Evolutionary conservation across 2,329 filamentous ascomycete genomes (phyloP), one percentile per base, ranked within the genome.

Genomic region (Curvularia lunata): DNA sequence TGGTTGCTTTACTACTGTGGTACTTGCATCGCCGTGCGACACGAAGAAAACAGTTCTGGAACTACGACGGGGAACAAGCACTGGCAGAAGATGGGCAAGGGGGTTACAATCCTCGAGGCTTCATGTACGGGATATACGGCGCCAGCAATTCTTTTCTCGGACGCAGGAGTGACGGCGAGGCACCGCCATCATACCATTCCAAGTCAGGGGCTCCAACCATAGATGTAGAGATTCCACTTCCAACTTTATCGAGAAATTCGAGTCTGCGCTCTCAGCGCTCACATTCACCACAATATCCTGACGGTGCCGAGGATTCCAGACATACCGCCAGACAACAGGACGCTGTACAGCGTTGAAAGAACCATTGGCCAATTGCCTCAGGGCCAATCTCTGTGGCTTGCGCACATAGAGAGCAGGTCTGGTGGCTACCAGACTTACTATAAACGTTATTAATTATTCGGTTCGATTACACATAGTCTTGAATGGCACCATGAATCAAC

Each of bases 171-270:
- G 87, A 89, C 68, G 86, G 87, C 27, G 86, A 89, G 71, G 85
- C 86, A 9, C 87, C 87, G 48, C 87, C 87, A 47, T 85, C 87
- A 0, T 90, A 90, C 70, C 78, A 66, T 65, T 77, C 55, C 0
- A 77, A 76, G 58, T 62, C 58, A 23, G 66, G 72, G 13, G 64
- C 54, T 56, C 47, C 66, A 43, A 58, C 59, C 8, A 23, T 41
- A 25, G 12, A 21, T 40, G 37, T 75, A 1, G 34, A 75, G 8
- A 68, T 80, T 37, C 80, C 80, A 3, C 60, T 79, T 49, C 73
- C 76, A 47, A 73, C 77, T 1, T 63, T 81, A 8, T 70, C 70
- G 25, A 69, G 78, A 48, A 72, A 78, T 16, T 67, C 70, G 9
- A 64, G 66, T 13, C 74, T 75, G 16, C 59, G 75, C 32, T 54